Conservation (phyloP, 2,329 filamentous ascomycete genomes). For the Karstenula rhodostoma region DNA sequence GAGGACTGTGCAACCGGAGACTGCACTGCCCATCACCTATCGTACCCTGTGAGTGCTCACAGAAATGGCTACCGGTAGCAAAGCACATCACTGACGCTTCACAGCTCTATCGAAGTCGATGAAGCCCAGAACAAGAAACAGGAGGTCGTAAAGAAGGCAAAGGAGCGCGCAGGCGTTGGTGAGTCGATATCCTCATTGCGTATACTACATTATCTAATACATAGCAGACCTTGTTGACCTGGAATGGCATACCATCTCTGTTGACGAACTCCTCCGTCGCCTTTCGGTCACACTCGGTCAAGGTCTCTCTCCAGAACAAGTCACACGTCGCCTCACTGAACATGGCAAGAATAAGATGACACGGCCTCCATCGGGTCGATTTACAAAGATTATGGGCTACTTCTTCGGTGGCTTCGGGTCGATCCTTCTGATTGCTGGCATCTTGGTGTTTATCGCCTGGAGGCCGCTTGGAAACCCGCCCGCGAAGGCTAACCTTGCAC, state of each 20-base stretch:
- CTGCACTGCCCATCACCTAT: slow-evolving; percentile 55
- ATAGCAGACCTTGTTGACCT: slow-evolving; percentile 57
- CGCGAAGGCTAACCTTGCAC: slow-evolving; percentile 71
- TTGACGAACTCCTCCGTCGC: slow-evolving; percentile 66
- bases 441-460: slow-evolving; percentile 81
- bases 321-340: slow-evolving; percentile 62
- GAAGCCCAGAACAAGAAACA: slow-evolving; percentile 41
- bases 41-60: slow-evolving; percentile 46
- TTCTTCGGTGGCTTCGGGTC: slow-evolving; percentile 81
- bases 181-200: slow-evolving; percentile 6
- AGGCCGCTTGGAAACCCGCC: slow-evolving; percentile 78
- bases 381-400: slow-evolving; percentile 70
- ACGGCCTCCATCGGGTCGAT: slow-evolving; percentile 67
- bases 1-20: slow-evolving; percentile 51
- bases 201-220: neutral
- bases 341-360: slow-evolving; percentile 74
- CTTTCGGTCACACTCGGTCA: slow-evolving; percentile 64
- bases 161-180: slow-evolving; percentile 47
- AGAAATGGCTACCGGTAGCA: neutral
- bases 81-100: neutral
- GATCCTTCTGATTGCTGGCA: slow-evolving; percentile 71
- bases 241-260: slow-evolving; percentile 71
- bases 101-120: slow-evolving; percentile 53
- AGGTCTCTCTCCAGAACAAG: slow-evolving; percentile 69
- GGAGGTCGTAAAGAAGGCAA: slow-evolving; percentile 39